Percentiles rank a stretch among this genome's conserved stretches.
Evolutionary conservation across 2,329 filamentous ascomycete genomes (phyloP).

Genomic region (Neodidymelliopsis sp.): DNA sequence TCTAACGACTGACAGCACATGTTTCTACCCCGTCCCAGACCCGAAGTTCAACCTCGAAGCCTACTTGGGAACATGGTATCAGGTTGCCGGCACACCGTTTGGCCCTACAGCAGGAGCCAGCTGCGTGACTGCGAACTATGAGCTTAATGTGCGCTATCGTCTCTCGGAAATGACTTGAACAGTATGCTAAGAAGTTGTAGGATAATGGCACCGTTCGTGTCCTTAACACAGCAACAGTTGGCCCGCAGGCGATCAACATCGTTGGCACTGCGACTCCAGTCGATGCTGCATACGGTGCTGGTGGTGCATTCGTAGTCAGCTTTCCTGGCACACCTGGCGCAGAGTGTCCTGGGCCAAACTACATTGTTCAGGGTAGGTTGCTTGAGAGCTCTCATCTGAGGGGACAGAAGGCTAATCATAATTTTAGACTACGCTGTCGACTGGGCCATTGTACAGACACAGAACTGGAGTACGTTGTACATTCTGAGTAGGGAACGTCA

Average conservation of each 20-base stretch:
- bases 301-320: conserved; percentile 33
- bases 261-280: conserved; percentile 35
- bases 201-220: conserved; percentile 35
- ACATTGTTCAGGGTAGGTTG: conserved; percentile 39
- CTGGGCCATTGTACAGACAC: conserved; percentile 41
- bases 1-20: conserved; percentile 16
- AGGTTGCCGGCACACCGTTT: conserved; percentile 42
- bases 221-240: conserved; percentile 31
- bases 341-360: conserved; percentile 37
- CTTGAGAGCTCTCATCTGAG: not conserved
- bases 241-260: conserved; percentile 23
- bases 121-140: conserved; percentile 36
- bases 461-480: conserved; percentile 39
- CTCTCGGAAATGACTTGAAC: too few relatives aligned
- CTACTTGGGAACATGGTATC: conserved; percentile 42
- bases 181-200: conserved; percentile 1
- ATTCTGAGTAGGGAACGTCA: conserved; percentile 34
- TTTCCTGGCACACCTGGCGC: conserved; percentile 28
- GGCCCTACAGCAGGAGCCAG: conserved; percentile 34
- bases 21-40: conserved; percentile 38
- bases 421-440: conserved; percentile 31
- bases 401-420: not conserved
- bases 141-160: conserved; percentile 25
- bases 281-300: conserved; percentile 27
- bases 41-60: conserved; percentile 34